phyloP scores from a whole-genome alignment of 305 asterid genomes.

The Striga hermonthica region DNA sequence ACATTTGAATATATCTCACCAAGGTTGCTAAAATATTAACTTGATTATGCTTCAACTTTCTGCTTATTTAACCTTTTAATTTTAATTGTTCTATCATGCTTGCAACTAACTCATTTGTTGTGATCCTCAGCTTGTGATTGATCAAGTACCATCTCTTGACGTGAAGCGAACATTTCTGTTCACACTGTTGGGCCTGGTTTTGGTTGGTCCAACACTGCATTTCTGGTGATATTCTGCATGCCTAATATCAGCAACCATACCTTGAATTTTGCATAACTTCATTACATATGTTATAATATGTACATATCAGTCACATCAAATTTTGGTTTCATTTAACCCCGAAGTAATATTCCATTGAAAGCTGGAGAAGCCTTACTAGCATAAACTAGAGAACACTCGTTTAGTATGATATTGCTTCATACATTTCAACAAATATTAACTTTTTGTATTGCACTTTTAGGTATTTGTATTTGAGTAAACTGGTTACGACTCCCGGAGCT shows the following conservation, averaged over 20 bases:
- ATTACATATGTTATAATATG: too few species aligned
- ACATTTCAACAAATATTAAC: too few species aligned
- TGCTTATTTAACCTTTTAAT: conserved; percentile 8
- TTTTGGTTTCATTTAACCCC: too few species aligned
- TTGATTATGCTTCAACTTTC: conserved; percentile 22
- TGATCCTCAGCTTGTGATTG: conserved; percentile 54
- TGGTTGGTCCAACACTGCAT: conserved; percentile 94
- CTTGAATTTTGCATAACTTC: too few species aligned
- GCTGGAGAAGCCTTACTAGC: too few species aligned
- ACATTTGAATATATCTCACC: not conserved
- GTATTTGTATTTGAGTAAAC: conserved; percentile 82
- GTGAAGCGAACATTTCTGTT: conserved; percentile 70
- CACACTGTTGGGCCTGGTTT: conserved; percentile 72
- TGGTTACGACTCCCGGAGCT: conserved; percentile 67
- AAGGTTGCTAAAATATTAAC: conserved; percentile 3
- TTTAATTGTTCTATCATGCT: conserved; percentile 14
- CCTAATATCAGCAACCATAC: too few species aligned
- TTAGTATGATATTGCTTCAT: too few species aligned
- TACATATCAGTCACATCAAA: too few species aligned
- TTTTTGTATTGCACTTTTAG: conserved; percentile 34
- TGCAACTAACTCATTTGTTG: not conserved
- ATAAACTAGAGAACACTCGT: too few species aligned
- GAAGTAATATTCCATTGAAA: too few species aligned
- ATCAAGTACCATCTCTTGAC: conserved; percentile 63
- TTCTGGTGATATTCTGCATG: conserved; percentile 52